phyloP scores from a whole-genome alignment of 208 protist genomes.

The Trypanosoma melophagium region DNA sequence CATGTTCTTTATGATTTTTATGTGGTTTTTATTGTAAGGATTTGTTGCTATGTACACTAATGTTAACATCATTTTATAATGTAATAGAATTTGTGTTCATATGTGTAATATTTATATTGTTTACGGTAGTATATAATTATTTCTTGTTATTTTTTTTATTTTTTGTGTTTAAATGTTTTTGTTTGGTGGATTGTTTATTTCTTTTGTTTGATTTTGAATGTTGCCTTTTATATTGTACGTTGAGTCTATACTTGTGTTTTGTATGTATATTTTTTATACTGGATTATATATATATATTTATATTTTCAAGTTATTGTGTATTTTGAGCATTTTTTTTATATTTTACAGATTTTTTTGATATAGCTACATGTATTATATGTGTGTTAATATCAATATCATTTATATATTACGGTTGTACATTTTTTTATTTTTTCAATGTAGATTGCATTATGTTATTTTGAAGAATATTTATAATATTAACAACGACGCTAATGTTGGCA shows the following conservation, averaged over 20 bases:
- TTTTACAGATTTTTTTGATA: conserved; percentile 76
- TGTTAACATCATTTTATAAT: conserved; percentile 79
- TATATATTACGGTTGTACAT: conserved; percentile 65
- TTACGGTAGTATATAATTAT: conserved; percentile 76
- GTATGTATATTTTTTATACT: conserved; percentile 76
- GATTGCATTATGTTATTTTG: conserved; percentile 78
- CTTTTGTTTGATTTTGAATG: conserved; percentile 82
- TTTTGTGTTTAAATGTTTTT: conserved; percentile 90
- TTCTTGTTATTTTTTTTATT: conserved; percentile 87
- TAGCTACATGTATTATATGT: conserved; percentile 70
- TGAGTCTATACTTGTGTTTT: conserved; percentile 80
- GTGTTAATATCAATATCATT: conserved; percentile 63
- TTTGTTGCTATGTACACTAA: conserved; percentile 63
- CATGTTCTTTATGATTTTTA: conserved; percentile 83
- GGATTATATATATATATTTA: conserved; percentile 79
- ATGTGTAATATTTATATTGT: conserved; percentile 78
- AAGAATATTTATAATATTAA: conserved; percentile 49
- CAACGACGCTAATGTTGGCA: conserved; percentile 43
- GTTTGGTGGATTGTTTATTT: conserved; percentile 79
- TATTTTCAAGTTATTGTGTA: conserved; percentile 71
- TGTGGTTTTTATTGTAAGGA: conserved; percentile 90
- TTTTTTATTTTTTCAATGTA: conserved; percentile 78
- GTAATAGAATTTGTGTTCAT: conserved; percentile 74
- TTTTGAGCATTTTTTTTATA: conserved; percentile 85
- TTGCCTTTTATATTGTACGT: conserved; percentile 73